Percentiles rank a stretch among this genome's conserved stretches.
Evolutionary conservation across 1,284 basidiomycete genomes (phyloP).

Genomic region (Cutaneotrichosporon cyanovorans): DNA sequence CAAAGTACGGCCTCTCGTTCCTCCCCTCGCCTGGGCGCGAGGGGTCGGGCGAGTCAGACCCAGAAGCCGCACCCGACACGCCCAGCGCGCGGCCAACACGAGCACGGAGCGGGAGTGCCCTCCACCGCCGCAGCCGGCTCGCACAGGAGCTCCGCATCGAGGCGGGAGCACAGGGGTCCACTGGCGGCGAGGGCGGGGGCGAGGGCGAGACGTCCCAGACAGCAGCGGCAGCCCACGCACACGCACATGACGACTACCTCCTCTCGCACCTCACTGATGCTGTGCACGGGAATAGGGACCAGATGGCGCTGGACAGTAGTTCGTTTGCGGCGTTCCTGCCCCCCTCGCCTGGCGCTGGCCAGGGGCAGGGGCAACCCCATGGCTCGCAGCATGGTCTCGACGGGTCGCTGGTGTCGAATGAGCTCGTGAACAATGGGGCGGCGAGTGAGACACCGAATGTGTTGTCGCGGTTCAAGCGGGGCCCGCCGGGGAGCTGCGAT

Average conservation of each 20-base stretch:
- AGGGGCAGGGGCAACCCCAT: background rate
- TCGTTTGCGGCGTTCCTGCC: slow-evolving; percentile 31
- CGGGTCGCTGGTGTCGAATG: background rate
- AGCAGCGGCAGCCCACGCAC: slow-evolving; percentile 9
- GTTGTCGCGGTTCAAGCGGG: slow-evolving; percentile 30
- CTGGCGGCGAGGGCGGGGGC: slow-evolving; percentile 2
- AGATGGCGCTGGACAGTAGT: slow-evolving; percentile 18
- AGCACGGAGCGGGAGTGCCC: too few relatives aligned
- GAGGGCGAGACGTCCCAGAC: slow-evolving; percentile 1
- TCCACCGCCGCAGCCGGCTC: slow-evolving; percentile 9
- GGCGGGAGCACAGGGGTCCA: slow-evolving; percentile 1
- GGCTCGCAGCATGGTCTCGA: background rate
- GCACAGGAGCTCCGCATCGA: slow-evolving; percentile 10
- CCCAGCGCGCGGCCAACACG: slow-evolving; percentile 2
- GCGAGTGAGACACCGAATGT: slow-evolving; percentile 15
- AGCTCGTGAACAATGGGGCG: background rate
- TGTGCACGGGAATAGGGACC: background rate
- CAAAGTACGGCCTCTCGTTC: slow-evolving; percentile 3
- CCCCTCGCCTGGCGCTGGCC: slow-evolving; percentile 4
- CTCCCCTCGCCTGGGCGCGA: background rate
- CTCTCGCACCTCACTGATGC: slow-evolving; percentile 23
- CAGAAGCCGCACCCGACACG: background rate
- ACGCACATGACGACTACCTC: slow-evolving; percentile 26
- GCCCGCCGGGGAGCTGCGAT: slow-evolving; percentile 39
- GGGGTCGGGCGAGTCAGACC: background rate